Percentiles rank a stretch among this genome's conserved stretches.
phyloP scores from a whole-genome alignment of 2,329 filamentous ascomycete genomes.

The Talaromyces sp. region DNA sequence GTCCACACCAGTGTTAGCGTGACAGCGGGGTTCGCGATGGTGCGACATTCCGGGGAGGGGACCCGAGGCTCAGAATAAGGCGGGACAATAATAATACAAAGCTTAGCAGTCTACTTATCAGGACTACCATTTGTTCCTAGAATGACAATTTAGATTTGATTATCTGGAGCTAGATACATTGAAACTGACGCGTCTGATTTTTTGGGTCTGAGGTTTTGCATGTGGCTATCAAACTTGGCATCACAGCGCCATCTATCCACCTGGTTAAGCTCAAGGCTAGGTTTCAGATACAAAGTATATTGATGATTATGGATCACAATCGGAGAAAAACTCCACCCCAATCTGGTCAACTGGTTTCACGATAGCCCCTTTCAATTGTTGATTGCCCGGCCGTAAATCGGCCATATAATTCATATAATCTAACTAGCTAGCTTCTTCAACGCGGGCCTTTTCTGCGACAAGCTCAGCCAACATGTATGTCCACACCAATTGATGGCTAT shows the following conservation, averaged over 20 bases:
- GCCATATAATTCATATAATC: background rate
- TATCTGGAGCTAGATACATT: too few species aligned
- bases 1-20: background rate
- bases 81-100: too few species aligned
- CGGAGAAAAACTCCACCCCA: background rate
- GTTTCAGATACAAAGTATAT: background rate
- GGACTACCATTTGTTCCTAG: too few species aligned
- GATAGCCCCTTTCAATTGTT: background rate
- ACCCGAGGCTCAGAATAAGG: too few species aligned
- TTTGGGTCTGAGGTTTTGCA: background rate
- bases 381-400: background rate
- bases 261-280: background rate
- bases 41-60: too few species aligned
- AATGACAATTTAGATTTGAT: background rate
- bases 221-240: background rate
- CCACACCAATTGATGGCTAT: too few species aligned
- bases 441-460: too few species aligned
- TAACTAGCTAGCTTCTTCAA: too few species aligned
- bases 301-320: background rate
- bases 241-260: background rate
- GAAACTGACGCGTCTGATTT: background rate
- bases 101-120: too few species aligned
- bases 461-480: too few species aligned
- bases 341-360: background rate
- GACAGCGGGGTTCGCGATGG: background rate